phyloP scores from a whole-genome alignment of 768 basidiomycete species.

The Calocybe indica region DNA sequence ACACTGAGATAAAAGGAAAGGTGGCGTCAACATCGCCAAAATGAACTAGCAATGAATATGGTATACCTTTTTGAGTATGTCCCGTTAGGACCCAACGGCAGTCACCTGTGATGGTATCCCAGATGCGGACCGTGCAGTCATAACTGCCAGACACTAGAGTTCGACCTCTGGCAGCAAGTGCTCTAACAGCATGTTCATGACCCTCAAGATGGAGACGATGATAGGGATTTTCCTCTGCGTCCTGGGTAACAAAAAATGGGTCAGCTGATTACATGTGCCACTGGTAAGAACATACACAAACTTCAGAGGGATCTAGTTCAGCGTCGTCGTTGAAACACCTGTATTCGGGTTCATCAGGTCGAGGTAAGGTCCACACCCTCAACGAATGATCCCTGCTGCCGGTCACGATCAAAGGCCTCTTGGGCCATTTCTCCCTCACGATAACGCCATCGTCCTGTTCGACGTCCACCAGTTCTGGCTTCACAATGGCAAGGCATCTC shows the following conservation, averaged over 20 bases:
- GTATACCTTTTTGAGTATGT: slow-evolving; percentile 86
- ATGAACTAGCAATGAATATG: background rate
- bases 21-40: background rate
- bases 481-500: slow-evolving; percentile 91
- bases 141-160: slow-evolving; percentile 94
- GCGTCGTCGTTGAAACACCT: slow-evolving; percentile 56
- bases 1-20: slow-evolving; percentile 48
- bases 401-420: slow-evolving; percentile 66
- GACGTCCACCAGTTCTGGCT: slow-evolving; percentile 81
- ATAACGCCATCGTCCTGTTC: slow-evolving; percentile 58
- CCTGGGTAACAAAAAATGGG: slow-evolving; percentile 35
- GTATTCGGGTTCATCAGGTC: slow-evolving; percentile 71
- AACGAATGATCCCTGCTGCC: slow-evolving; percentile 68
- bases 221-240: slow-evolving; percentile 77
- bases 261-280: slow-evolving; percentile 19
- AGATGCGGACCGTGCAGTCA: slow-evolving; percentile 90
- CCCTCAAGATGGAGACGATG: slow-evolving; percentile 82
- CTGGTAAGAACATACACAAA: slow-evolving; percentile 23
- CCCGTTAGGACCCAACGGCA: slow-evolving; percentile 80
- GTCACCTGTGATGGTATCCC: slow-evolving; percentile 84
- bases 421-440: slow-evolving; percentile 63
- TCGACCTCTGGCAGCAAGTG: slow-evolving; percentile 85
- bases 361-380: slow-evolving; percentile 50
- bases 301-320: slow-evolving; percentile 49
- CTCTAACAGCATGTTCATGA: slow-evolving; percentile 88